A percentile compares a stretch with the other conserved stretches of the same genome.
These are phyloP conservation scores for Fusarium burgessii DNA, from an alignment of 2,329 filamentous ascomycete genomes.

Conservation along the genomic window DNA sequence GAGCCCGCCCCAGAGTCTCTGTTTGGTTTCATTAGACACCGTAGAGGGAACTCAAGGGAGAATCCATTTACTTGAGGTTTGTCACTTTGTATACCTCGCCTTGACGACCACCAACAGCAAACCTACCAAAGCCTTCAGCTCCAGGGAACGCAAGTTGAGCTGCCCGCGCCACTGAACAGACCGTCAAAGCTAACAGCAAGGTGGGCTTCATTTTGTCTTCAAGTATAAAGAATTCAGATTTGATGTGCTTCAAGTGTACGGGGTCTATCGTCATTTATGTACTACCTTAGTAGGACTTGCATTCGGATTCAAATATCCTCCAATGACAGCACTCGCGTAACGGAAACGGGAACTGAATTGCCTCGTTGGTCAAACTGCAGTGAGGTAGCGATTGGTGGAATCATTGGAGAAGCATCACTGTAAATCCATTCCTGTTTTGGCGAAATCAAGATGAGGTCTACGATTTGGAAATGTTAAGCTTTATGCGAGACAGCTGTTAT, in stretches of 20 bases:
- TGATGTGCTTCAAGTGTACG: not conserved
- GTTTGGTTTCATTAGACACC: not conserved
- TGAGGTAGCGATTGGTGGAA: constrained; percentile 14
- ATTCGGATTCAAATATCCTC: constrained; percentile 2
- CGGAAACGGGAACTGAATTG: not conserved
- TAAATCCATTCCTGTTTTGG: not conserved
- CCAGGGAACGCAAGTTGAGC: constrained; percentile 51
- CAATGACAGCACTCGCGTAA: not conserved
- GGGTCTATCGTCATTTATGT: constrained; percentile 14
- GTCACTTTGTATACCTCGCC: constrained; percentile 54
- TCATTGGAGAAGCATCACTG: not conserved
- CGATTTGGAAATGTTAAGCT: too few relatives aligned
- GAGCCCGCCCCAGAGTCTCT: constrained; percentile 54
- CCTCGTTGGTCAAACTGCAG: not conserved
- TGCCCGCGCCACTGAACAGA: constrained; percentile 6
- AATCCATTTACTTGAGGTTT: constrained; percentile 47
- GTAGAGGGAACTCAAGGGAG: not conserved
- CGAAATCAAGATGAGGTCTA: not conserved
- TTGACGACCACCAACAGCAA: constrained; percentile 51
- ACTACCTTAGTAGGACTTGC: not conserved
- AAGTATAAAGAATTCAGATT: not conserved
- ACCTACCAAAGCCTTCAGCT: constrained; percentile 50
- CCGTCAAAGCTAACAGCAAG: not conserved
- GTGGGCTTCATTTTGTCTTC: not conserved
- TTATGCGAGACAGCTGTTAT: not conserved